Evolutionary conservation across 352 stramenopile species (phyloP).

Genomic region (Saprolegnia parasitica): DNA sequence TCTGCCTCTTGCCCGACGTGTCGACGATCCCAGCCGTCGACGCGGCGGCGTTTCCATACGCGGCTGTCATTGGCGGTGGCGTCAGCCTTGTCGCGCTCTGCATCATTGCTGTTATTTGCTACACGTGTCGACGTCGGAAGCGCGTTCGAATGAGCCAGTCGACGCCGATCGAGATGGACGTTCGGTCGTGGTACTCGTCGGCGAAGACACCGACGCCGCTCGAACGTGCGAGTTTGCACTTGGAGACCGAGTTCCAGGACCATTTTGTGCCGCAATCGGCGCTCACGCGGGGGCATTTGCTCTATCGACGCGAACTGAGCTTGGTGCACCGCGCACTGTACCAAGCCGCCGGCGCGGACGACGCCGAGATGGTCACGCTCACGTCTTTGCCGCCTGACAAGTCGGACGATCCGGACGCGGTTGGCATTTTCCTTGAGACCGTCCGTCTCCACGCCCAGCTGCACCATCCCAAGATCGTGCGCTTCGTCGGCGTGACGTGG

Average conservation of each 20-base stretch:
- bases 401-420: constrained; percentile 1
- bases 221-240: not conserved
- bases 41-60: not conserved
- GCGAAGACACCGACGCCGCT: not conserved
- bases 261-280: not conserved
- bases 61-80: not conserved
- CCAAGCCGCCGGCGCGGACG: not conserved
- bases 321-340: not conserved
- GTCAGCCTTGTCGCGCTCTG: not conserved
- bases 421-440: constrained; percentile 32
- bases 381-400: constrained; percentile 23
- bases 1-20: constrained; percentile 1
- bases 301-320: not conserved
- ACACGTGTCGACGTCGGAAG: not conserved
- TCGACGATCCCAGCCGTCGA: not conserved
- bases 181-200: constrained; percentile 5
- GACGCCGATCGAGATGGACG: constrained; percentile 8
- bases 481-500: constrained; percentile 58
- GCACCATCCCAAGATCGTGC: constrained; percentile 60
- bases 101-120: not conserved
- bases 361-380: constrained; percentile 12
- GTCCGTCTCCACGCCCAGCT: constrained; percentile 35
- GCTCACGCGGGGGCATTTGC: not conserved
- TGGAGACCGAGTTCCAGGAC: not conserved
- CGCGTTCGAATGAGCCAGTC: not conserved